Percentiles rank a stretch among this genome's conserved stretches.
Evolutionary conservation across 177 flowering plant species (phyloP).

Genomic region (Vitis hybrid): DNA sequence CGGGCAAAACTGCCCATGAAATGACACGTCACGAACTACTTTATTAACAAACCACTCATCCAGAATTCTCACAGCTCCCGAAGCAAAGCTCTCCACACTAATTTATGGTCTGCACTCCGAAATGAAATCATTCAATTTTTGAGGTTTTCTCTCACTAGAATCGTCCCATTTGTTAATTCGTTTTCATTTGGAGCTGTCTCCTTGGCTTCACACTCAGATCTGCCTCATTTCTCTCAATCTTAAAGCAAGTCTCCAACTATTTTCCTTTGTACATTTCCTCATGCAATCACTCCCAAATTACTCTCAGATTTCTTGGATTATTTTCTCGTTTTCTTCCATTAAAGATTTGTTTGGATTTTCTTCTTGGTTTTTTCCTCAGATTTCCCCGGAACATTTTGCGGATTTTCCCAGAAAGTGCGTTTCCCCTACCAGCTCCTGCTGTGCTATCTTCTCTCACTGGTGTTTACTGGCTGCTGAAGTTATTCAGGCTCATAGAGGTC

Average conservation of each 20-base stretch:
- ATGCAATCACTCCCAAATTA: neutral
- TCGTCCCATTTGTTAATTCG: no score
- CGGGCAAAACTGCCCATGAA: no score
- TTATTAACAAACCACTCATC: no score
- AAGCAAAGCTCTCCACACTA: no score
- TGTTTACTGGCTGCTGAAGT: neutral
- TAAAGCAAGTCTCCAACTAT: neutral
- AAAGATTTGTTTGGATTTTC: conserved; percentile 4
- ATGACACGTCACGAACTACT: no score
- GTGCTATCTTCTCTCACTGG: neutral
- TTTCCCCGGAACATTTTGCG: neutral
- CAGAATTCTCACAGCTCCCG: no score
- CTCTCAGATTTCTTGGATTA: neutral
- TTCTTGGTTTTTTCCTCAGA: neutral
- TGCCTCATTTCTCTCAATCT: neutral
- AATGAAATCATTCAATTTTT: no score
- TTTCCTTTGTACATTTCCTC: no score
- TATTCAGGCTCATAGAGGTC: neutral
- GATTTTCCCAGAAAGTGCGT: neutral
- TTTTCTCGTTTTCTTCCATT: neutral
- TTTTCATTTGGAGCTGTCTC: conserved; percentile 19
- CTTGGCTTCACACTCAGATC: conserved; percentile 14
- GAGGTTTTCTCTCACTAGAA: no score
- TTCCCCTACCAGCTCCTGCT: neutral
- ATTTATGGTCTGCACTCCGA: no score